Conservation (phyloP, 1,139 yeast species). For the Sugiyamaella castrensis region DNA sequence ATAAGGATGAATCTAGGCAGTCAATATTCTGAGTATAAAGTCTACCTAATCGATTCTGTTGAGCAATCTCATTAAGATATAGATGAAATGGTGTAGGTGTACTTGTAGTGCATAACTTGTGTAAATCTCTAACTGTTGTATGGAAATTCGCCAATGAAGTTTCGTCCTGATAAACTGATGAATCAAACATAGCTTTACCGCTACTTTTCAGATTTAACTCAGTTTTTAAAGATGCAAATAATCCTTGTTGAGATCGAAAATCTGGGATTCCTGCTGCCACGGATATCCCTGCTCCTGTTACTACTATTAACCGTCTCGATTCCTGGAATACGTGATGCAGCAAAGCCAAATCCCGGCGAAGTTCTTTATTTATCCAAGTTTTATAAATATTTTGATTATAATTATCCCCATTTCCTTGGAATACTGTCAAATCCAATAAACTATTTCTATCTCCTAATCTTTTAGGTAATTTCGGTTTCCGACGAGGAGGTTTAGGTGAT, state of each 20-base stretch:
- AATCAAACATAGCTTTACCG: conserved; percentile 80
- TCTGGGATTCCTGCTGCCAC: conserved; percentile 92
- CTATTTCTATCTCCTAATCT: conserved; percentile 18
- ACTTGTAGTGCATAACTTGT: conserved; percentile 54
- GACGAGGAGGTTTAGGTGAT: conserved; percentile 2
- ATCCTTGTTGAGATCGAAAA: conserved; percentile 73
- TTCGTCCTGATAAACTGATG: conserved; percentile 68
- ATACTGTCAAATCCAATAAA: conserved; percentile 20
- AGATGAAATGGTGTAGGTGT: conserved; percentile 72
- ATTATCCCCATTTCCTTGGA: neutral
- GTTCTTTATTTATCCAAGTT: conserved; percentile 19
- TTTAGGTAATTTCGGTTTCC: conserved; percentile 31
- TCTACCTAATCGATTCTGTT: conserved; percentile 61
- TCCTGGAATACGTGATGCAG: conserved; percentile 34
- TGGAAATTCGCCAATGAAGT: conserved; percentile 64
- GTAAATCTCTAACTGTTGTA: conserved; percentile 64
- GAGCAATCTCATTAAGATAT: conserved; percentile 56
- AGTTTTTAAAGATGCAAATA: conserved; percentile 60
- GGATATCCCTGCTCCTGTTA: conserved; percentile 88
- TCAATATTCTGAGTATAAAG: conserved; percentile 55
- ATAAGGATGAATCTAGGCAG: conserved; percentile 44
- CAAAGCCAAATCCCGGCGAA: conserved; percentile 28
- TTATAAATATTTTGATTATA: conserved; percentile 9
- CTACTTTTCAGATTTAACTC: conserved; percentile 42
- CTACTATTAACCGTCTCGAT: conserved; percentile 38